Evolutionary conservation across 768 basidiomycete genomes (phyloP), one percentile per base, ranked within the genome.

Genomic region (Suillus discolor): DNA sequence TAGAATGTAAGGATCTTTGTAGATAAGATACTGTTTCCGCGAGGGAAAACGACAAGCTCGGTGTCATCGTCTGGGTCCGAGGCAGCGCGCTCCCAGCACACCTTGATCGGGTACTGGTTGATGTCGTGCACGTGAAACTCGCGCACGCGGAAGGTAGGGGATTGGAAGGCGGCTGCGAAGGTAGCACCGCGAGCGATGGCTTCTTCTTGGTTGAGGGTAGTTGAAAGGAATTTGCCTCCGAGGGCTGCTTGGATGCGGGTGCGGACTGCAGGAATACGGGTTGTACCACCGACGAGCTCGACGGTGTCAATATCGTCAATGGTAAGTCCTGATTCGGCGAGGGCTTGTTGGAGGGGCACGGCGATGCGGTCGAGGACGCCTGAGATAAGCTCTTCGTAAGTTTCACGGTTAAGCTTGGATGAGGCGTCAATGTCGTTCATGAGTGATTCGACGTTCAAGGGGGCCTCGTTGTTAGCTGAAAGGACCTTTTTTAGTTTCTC

Each of bases 151-250:
- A 99, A 99, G 62, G 96, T 90, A 71, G 97, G 97, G 39, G 96
- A 97, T 69, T 97, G 90, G 84, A 94, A 94, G 36, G 97, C 97
- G 75, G 97, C 98, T 44, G 95, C 89, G 77, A 99, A 97, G 63
- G 97, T 98, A 61, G 96, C 93, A 49, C 97, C 97, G 54, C 97
- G 93, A 11, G 94, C 95, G 71, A 96, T 85, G 66, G 97, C 96
- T 82, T 99, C 97, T 71, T 99, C 97, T 81, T 96, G 94, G 84
- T 99, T 99, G 75, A 97, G 89, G 39, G 97, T 99, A 70, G 90
- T 91, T 20, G 87, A 92, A 69, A 99, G 90, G n/a, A 80, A 65
- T 80, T 95, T 95, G 62, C 91, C 92, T 44, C 83, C 81, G 80
- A 97, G 96, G 68, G 88, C 91, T 39, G 86, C 83, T 73, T 92